A percentile compares a stretch with the other conserved stretches of the same genome.
phyloP scores from a whole-genome alignment of 140 eudicot genomes.

The Senecio squalidus region DNA sequence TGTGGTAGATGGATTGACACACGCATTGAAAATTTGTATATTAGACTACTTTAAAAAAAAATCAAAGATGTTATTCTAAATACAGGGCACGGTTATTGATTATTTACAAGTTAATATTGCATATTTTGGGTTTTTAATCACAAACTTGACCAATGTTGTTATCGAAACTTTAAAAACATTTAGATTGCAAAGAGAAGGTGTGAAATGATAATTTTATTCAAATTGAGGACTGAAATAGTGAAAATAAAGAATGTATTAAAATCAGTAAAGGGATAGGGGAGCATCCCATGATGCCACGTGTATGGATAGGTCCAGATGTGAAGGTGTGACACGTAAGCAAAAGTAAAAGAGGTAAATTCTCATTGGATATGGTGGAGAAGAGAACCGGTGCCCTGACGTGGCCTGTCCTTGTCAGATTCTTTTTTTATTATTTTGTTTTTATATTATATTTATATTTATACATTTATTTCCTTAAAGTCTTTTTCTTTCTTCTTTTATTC shows the following conservation, averaged over 20 bases:
- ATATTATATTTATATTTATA: not conserved
- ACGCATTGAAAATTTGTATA: no score
- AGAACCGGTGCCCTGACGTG: constrained; percentile 22
- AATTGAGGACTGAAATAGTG: not conserved
- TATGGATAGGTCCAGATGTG: constrained; percentile 18
- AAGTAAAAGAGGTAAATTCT: not conserved
- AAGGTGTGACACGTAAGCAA: constrained; percentile 13
- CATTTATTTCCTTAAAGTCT: constrained; percentile 11
- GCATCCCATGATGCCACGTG: constrained; percentile 18
- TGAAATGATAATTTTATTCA: not conserved
- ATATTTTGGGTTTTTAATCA: no score
- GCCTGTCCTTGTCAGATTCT: constrained; percentile 8
- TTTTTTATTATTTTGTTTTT: not conserved
- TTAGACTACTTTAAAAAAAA: no score
- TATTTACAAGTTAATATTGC: no score
- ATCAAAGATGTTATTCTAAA: no score
- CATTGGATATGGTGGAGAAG: constrained; percentile 3
- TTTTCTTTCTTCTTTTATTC: not conserved
- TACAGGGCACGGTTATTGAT: no score
- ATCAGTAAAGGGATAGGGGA: constrained; percentile 4
- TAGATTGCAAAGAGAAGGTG: no score
- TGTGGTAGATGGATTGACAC: no score
- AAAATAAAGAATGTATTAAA: no score
- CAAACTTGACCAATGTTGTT: no score
- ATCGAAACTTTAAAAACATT: no score